Conservation (phyloP, 2,329 filamentous ascomycete genomes). For the Davidsoniella virescens region DNA sequence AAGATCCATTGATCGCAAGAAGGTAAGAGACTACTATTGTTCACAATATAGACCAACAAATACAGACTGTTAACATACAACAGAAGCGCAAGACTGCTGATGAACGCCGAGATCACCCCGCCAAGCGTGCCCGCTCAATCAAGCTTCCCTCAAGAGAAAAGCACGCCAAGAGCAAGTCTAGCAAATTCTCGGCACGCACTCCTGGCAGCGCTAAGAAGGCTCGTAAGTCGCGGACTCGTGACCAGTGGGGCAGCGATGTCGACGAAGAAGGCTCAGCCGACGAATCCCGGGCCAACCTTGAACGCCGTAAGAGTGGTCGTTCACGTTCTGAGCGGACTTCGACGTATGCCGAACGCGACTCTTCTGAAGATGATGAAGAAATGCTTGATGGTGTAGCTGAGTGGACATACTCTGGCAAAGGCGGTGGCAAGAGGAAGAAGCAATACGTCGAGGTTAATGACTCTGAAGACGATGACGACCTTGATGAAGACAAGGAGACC, state of each 20-base stretch:
- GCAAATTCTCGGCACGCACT: not conserved
- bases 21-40: constrained; percentile 26
- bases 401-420: constrained; percentile 36
- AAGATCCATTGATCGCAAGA: constrained; percentile 54
- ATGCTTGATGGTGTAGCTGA: constrained; percentile 44
- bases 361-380: constrained; percentile 42
- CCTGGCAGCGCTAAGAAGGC: constrained; percentile 5
- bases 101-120: constrained; percentile 30
- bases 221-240: constrained; percentile 5
- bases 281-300: constrained; percentile 20
- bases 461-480: constrained; percentile 15
- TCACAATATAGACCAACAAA: not conserved
- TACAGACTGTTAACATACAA: not conserved
- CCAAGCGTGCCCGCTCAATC: constrained; percentile 19
- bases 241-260: constrained; percentile 12
- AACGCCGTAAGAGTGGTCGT: constrained; percentile 42
- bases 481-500: constrained; percentile 2
- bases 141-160: constrained; percentile 17
- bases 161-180: constrained; percentile 20
- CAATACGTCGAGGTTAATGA: constrained; percentile 13
- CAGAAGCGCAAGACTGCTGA: constrained; percentile 42
- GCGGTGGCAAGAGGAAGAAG: constrained; percentile 14
- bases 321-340: constrained; percentile 23
- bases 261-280: constrained; percentile 13
- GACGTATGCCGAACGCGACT: constrained; percentile 39